phyloP scores from a whole-genome alignment of 2,329 filamentous ascomycete species.

The Davidsoniella eucalypti region DNA sequence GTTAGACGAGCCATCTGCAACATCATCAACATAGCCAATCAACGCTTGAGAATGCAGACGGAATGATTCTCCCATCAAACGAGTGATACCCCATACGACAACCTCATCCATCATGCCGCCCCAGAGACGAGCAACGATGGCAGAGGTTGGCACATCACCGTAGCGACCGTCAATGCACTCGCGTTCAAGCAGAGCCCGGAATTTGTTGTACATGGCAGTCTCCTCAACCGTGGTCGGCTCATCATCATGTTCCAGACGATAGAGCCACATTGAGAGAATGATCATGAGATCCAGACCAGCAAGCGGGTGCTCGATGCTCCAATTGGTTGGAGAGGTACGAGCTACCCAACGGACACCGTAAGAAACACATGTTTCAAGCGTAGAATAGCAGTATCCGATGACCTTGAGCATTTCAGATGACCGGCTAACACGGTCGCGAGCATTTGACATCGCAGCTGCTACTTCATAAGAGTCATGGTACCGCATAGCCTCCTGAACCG shows the following conservation, averaged over 20 bases:
- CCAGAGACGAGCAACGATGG: conserved; percentile 90
- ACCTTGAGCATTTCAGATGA: conserved; percentile 97
- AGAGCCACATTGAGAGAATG: conserved; percentile 93
- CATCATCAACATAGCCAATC: conserved; percentile 81
- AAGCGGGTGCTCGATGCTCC: conserved; percentile 95
- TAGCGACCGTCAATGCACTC: conserved; percentile 39
- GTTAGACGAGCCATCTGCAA: conserved; percentile 46
- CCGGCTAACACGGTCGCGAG: conserved; percentile 83
- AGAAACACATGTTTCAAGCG: conserved; percentile 85
- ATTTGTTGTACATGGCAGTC: conserved; percentile 78
- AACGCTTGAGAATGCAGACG: conserved; percentile 91
- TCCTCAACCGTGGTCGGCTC: conserved; percentile 77
- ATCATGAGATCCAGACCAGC: conserved; percentile 96
- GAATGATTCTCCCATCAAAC: conserved; percentile 96
- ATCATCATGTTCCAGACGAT: conserved; percentile 93
- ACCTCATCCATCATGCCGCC: conserved; percentile 97
- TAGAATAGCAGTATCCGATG: conserved; percentile 93
- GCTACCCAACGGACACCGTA: conserved; percentile 96
- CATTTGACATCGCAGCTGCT: conserved; percentile 87
- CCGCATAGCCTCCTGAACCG: conserved; percentile 85
- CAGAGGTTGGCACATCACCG: conserved; percentile 63
- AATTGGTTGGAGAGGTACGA: conserved; percentile 93
- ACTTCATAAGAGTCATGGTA: conserved; percentile 98
- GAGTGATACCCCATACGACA: conserved; percentile 93
- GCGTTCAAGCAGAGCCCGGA: conserved; percentile 66